Conservation (phyloP, 2,329 filamentous ascomycete species). For the Metarhizium guizhouense region DNA sequence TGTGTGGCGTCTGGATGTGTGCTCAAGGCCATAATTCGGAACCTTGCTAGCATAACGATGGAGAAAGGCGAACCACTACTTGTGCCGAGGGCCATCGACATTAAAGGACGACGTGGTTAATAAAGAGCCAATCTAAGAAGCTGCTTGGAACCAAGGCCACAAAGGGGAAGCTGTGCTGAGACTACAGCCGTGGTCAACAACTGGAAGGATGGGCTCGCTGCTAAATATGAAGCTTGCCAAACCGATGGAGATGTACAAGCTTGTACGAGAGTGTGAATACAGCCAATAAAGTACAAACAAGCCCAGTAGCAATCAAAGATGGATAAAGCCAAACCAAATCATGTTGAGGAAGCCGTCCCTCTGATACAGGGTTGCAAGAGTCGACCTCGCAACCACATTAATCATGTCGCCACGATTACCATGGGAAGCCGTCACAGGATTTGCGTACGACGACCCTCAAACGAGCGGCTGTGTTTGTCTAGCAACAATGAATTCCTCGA, state of each 20-base stretch:
- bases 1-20: too few species aligned
- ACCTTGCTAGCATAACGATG: too few species aligned
- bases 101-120: neutral
- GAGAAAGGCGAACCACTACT: neutral
- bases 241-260: neutral
- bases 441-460: constrained; percentile 30
- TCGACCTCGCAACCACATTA: neutral
- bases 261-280: too few species aligned
- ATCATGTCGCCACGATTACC: constrained; percentile 34
- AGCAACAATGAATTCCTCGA: constrained; percentile 18
- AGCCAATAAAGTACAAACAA: too few species aligned
- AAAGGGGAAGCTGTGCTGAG: neutral
- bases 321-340: neutral
- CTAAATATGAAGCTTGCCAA: too few species aligned
- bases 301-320: too few species aligned
- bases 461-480: constrained; percentile 30
- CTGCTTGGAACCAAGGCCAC: neutral
- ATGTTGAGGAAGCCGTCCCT: neutral
- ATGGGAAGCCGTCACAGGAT: constrained; percentile 32
- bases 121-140: neutral
- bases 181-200: too few species aligned
- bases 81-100: neutral
- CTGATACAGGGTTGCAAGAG: neutral
- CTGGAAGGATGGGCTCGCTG: too few species aligned
- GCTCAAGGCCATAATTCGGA: too few species aligned